Evolutionary conservation across 768 basidiomycete species (phyloP).

Genomic region (Multifurca ochricompacta): DNA sequence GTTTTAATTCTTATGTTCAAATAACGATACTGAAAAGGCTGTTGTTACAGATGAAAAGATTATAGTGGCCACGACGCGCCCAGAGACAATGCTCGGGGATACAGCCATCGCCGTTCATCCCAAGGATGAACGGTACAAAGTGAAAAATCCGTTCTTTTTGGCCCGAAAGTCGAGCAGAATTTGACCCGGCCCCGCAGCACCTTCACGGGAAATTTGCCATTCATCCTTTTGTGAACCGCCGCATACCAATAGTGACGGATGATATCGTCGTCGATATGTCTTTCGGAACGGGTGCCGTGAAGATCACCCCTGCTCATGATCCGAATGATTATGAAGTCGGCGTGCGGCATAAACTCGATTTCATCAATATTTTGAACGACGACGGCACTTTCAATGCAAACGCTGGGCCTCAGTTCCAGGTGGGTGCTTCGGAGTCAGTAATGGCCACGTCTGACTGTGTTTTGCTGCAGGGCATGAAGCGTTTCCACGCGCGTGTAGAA

Average conservation of each 20-base stretch:
- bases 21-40: background rate
- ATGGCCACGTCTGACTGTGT: background rate
- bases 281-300: conserved; percentile 97
- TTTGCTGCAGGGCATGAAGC: conserved; percentile 78
- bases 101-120: conserved; percentile 96
- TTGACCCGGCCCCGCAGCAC: conserved; percentile 39
- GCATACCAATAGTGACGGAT: conserved; percentile 84
- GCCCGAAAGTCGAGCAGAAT: background rate
- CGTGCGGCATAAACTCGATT: conserved; percentile 75
- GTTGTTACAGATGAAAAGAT: conserved; percentile 67
- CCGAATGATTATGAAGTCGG: conserved; percentile 97
- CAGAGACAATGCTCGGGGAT: conserved; percentile 98
- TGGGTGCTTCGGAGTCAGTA: conserved; percentile 23
- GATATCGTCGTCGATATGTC: conserved; percentile 81
- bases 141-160: conserved; percentile 22
- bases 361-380: conserved; percentile 93
- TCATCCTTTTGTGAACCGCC: conserved; percentile 84
- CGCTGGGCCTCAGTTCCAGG: conserved; percentile 73
- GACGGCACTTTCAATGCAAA: conserved; percentile 94
- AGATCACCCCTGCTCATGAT: conserved; percentile 98
- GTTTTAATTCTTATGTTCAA: conserved; percentile 17
- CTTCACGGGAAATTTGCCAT: conserved; percentile 87
- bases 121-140: conserved; percentile 82
- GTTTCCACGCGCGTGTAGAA: conserved; percentile 85
- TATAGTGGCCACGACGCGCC: conserved; percentile 86